Evolutionary conservation across 2,329 filamentous ascomycete genomes (phyloP).

Genomic region (Tolypocladium endophyticum): DNA sequence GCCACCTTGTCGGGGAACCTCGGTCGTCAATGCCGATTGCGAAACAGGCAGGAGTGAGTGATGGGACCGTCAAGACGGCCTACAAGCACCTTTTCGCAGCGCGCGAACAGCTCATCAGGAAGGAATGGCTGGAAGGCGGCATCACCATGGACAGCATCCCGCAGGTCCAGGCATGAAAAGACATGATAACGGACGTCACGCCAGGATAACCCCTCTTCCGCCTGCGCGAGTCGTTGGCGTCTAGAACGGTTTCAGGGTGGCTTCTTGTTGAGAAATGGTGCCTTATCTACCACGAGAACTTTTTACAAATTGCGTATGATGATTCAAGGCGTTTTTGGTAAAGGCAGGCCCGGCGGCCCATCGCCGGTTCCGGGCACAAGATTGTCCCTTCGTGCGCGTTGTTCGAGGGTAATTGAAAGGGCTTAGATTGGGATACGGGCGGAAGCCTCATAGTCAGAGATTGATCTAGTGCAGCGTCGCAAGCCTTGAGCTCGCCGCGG

Average conservation of each 20-base stretch:
- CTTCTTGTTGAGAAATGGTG: background rate
- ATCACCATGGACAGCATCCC: constrained; percentile 65
- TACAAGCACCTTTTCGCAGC: constrained; percentile 80
- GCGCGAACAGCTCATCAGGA: constrained; percentile 62
- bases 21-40: constrained; percentile 83
- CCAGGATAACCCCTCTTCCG: background rate
- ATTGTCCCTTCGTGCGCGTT: background rate
- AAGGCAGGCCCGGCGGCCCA: background rate
- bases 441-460: background rate
- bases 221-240: background rate
- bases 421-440: background rate
- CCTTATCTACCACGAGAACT: no score
- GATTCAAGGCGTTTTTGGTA: background rate
- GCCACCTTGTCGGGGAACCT: constrained; percentile 69
- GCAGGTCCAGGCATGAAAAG: constrained; percentile 20
- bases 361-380: background rate
- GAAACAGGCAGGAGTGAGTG: constrained; percentile 75
- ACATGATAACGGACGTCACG: background rate
- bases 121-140: constrained; percentile 63
- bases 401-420: background rate
- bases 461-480: background rate
- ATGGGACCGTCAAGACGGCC: constrained; percentile 91
- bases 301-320: background rate
- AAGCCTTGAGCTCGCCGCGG: background rate
- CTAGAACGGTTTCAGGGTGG: background rate